Conservation (phyloP, 352 stramenopile genomes). For the Phytophthora chlamydospora region DNA sequence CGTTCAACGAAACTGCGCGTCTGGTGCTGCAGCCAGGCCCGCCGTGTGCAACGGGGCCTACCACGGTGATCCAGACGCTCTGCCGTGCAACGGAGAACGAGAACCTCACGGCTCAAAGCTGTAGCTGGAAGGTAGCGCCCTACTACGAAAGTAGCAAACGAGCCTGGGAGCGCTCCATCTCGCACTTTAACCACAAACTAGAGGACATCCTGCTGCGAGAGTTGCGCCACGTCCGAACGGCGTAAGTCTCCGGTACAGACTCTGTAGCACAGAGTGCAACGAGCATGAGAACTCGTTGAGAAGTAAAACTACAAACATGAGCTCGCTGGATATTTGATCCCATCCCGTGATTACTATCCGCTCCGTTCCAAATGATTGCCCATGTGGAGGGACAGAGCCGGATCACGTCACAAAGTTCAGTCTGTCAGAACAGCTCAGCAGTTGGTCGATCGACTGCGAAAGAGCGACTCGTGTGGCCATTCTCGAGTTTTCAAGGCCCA, state of each 20-base stretch:
- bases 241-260: no score
- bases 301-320: no score
- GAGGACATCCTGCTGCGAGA: slow-evolving; percentile 14
- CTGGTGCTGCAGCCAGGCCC: not conserved
- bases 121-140: slow-evolving; percentile 1
- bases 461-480: not conserved
- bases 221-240: not conserved
- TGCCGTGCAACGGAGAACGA: slow-evolving; percentile 10
- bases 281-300: no score
- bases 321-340: no score
- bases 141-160: slow-evolving; percentile 1
- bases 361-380: slow-evolving; percentile 29
- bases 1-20: slow-evolving; percentile 8
- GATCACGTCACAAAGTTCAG: slow-evolving; percentile 5
- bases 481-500: not conserved
- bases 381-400: slow-evolving; percentile 2
- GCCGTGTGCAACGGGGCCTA: slow-evolving; percentile 5
- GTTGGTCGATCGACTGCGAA: slow-evolving; percentile 17
- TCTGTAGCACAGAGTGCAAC: no score
- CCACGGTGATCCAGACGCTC: slow-evolving; percentile 18
- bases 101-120: not conserved
- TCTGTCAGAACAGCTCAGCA: slow-evolving; percentile 5
- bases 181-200: slow-evolving; percentile 10
- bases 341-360: slow-evolving; percentile 14
- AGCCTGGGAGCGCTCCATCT: slow-evolving; percentile 14